A percentile compares a stretch with the other conserved stretches of the same genome.
Evolutionary conservation across 2,329 filamentous ascomycete species (phyloP).

Genomic region (Pseudofabraea citricarpa): DNA sequence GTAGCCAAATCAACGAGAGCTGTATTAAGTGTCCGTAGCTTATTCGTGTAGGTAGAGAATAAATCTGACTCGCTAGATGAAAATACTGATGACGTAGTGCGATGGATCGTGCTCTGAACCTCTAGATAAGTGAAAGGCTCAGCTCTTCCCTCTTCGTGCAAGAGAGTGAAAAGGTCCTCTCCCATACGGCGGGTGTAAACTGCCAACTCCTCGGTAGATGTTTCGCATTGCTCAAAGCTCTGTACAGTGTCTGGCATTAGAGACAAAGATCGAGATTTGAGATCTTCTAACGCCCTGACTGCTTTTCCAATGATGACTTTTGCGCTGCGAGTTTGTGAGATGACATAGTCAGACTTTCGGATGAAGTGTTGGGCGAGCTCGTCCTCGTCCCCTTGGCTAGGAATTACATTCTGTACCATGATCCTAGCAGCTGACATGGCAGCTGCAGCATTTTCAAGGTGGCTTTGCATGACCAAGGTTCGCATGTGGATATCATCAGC

Average conservation of each 20-base stretch:
- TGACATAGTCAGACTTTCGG: conserved; percentile 65
- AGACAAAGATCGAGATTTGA: conserved; percentile 70
- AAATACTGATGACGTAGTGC: conserved; percentile 47
- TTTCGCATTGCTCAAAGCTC: conserved; percentile 66
- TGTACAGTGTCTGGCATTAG: conserved; percentile 62
- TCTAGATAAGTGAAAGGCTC: conserved; percentile 65
- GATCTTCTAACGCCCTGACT: conserved; percentile 70
- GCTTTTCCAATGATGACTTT: conserved; percentile 82
- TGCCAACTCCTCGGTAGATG: conserved; percentile 59
- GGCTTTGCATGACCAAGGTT: conserved; percentile 69
- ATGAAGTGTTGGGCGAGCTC: conserved; percentile 63
- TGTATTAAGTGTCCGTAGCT: conserved; percentile 58
- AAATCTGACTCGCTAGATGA: conserved; percentile 59
- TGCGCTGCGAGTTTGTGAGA: conserved; percentile 71
- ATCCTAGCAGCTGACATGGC: conserved; percentile 58
- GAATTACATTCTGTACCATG: conserved; percentile 64
- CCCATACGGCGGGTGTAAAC: conserved; percentile 64
- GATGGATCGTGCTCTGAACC: conserved; percentile 57
- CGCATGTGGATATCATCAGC: conserved; percentile 78
- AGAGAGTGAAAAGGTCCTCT: conserved; percentile 54
- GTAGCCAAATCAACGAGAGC: conserved; percentile 67
- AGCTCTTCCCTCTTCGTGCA: conserved; percentile 67
- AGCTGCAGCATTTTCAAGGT: conserved; percentile 72
- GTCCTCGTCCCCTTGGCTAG: conserved; percentile 54
- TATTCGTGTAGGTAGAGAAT: conserved; percentile 63